A percentile compares a stretch with the other conserved stretches of the same genome.
Evolutionary conservation across 2,329 filamentous ascomycete species (phyloP).

Genomic region (Fusarium ramigenum): DNA sequence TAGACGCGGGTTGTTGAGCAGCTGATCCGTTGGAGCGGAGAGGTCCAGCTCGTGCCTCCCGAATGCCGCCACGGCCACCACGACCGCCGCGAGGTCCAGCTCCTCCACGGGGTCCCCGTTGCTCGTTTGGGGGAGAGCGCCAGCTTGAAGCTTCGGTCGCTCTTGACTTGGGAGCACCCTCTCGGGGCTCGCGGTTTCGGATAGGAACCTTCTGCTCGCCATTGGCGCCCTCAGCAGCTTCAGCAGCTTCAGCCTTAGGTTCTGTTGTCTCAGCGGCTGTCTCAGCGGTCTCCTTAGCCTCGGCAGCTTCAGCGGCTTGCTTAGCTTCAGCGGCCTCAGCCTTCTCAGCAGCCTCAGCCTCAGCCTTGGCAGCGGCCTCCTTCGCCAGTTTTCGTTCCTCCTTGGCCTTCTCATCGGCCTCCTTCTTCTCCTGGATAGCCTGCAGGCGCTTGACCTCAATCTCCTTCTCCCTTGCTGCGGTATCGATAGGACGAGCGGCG

Average conservation of each 20-base stretch:
- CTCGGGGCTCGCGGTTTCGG: slow-evolving; percentile 52
- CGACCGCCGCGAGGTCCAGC: slow-evolving; percentile 56
- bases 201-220: slow-evolving; percentile 60
- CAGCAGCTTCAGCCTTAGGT: slow-evolving; percentile 17
- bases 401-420: slow-evolving; percentile 86
- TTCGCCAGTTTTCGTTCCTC: slow-evolving; percentile 74
- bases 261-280: slow-evolving; percentile 42
- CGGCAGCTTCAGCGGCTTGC: slow-evolving; percentile 44
- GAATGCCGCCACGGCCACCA: slow-evolving; percentile 52
- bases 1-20: slow-evolving; percentile 49
- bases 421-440: slow-evolving; percentile 81
- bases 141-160: slow-evolving; percentile 68
- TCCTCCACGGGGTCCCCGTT: slow-evolving; percentile 59
- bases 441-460: slow-evolving; percentile 88
- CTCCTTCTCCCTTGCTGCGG: slow-evolving; percentile 85
- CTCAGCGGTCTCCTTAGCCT: slow-evolving; percentile 44
- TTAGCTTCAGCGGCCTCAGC: slow-evolving; percentile 44
- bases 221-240: slow-evolving; percentile 42
- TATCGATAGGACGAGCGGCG: slow-evolving; percentile 93
- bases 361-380: slow-evolving; percentile 62
- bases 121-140: slow-evolving; percentile 62
- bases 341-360: slow-evolving; percentile 48
- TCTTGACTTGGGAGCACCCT: slow-evolving; percentile 60
- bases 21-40: slow-evolving; percentile 60
- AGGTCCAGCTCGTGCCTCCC: slow-evolving; percentile 52